phyloP scores from a whole-genome alignment of 208 protist genomes.

The Cochliopodium minus region DNA sequence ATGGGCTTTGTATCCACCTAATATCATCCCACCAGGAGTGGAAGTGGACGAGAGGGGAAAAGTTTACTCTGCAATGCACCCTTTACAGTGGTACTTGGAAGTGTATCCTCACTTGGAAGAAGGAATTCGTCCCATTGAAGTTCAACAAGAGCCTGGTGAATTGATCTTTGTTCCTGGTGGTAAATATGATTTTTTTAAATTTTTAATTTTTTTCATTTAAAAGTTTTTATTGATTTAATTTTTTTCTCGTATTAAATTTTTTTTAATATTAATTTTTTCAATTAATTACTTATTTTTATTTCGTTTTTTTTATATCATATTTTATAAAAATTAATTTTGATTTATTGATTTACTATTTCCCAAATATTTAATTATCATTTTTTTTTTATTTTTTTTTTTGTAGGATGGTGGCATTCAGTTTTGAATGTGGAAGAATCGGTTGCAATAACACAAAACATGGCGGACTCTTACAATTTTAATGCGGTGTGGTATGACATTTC shows the following conservation, averaged over 20 bases:
- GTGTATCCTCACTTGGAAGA: neutral
- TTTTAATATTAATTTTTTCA: no score
- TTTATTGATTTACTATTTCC: no score
- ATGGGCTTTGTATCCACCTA: neutral
- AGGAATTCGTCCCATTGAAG: neutral
- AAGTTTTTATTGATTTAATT: no score
- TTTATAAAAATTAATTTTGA: no score
- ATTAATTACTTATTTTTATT: no score
- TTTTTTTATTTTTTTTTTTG: no score
- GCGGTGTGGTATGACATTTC: no score
- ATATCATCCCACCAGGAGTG: neutral
- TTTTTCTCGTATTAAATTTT: no score
- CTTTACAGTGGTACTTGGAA: neutral
- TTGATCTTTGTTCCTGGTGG: neutral
- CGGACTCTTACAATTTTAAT: neutral
- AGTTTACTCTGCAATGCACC: neutral
- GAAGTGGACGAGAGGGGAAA: neutral
- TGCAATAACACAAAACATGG: neutral
- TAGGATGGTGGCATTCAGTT: slow-evolving; percentile 11
- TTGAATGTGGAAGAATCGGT: slow-evolving; percentile 3
- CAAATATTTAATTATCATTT: no score
- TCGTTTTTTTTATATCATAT: no score
- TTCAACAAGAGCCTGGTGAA: neutral
- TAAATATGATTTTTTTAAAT: no score
- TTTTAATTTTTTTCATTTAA: no score